Percentiles rank a stretch among this genome's conserved stretches.
Evolutionary conservation across 768 basidiomycete genomes (phyloP).

Genomic region (Mycena galopus): DNA sequence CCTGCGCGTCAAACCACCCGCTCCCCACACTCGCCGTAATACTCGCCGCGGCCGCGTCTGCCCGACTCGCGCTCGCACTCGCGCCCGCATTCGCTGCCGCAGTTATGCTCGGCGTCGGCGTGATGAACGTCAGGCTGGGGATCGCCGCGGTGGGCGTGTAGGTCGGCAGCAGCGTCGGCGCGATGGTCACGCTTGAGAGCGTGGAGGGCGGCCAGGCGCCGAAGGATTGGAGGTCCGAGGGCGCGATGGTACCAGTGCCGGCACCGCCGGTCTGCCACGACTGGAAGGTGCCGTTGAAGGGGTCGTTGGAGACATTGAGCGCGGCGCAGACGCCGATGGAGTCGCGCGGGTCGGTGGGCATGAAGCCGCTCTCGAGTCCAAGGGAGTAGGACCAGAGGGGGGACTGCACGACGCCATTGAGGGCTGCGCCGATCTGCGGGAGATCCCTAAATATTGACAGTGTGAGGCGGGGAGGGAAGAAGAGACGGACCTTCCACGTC

Average conservation of each 20-base stretch:
- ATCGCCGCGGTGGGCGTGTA: background rate
- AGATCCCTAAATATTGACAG: background rate
- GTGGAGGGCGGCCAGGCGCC: background rate
- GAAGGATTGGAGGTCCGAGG: background rate
- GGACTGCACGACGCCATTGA: background rate
- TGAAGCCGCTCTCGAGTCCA: background rate
- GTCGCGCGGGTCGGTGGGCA: conserved; percentile 1
- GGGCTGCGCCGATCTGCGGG: background rate
- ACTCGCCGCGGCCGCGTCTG: too few species aligned
- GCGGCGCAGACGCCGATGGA: background rate
- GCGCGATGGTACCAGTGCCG: background rate
- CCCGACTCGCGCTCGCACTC: background rate
- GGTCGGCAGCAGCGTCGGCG: background rate
- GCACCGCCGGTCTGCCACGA: background rate
- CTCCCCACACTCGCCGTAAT: background rate
- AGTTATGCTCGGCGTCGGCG: background rate
- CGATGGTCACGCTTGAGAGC: background rate
- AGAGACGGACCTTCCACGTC: conserved; percentile 3
- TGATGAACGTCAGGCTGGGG: background rate
- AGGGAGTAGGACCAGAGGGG: conserved; percentile 1
- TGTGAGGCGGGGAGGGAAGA: background rate
- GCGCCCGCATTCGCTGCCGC: background rate
- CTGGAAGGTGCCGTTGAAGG: background rate
- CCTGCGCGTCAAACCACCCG: too few species aligned
- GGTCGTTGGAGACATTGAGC: background rate